Base-by-base conservation (phyloP, 371 early-diverging fungal species). In the Apophysomyces trapeziformis region DNA sequence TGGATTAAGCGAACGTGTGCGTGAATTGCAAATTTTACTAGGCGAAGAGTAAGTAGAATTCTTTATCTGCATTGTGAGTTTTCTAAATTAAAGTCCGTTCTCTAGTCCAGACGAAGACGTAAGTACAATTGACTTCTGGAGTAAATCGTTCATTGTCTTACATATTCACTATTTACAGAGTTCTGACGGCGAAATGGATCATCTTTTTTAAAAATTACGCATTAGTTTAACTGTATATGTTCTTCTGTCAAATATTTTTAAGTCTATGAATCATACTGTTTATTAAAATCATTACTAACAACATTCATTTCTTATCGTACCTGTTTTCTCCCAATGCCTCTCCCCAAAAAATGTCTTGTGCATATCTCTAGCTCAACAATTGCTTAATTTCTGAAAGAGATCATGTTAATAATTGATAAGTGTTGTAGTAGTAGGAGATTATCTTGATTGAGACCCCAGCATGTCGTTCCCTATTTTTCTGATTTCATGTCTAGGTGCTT, bases 71-170 rank as follows among this genome's bases (percentile, higher is more conserved):
- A 37, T 47, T 37, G 39, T 16, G 21, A 62, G 21, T 32, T 11
- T 56, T 38, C 38, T 38, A 11, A 32, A 18, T 61, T 16, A 8
- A 26, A 26, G 2, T 26, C 18, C 37, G 5, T 44, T 45, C 16
- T 37, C 3, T 37, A 63, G 64, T 1, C 64, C 64, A 18, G 64
- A 63, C 39, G 57, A 63, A 7, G 64, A 63, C 57, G 64, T 63
- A 54, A 63, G 64, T 38, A 26, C 32, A 50, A 11, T 5, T 14
- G 8, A 5, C 8, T 47, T 18, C 7, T 45, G 18, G 11, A 13
- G 36, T 8, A 38, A 38, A 43, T 61, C n/a, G 14, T 14, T 18
- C 44, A 14, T 7, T 39, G 16, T 1, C 16, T 60, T 21, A 39
- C 38, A 36, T 14, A 45, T 43, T 61, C 32, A 41, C 9, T 1